phyloP scores from a whole-genome alignment of 768 basidiomycete species.

The Rubroboletus pulcherrimus region DNA sequence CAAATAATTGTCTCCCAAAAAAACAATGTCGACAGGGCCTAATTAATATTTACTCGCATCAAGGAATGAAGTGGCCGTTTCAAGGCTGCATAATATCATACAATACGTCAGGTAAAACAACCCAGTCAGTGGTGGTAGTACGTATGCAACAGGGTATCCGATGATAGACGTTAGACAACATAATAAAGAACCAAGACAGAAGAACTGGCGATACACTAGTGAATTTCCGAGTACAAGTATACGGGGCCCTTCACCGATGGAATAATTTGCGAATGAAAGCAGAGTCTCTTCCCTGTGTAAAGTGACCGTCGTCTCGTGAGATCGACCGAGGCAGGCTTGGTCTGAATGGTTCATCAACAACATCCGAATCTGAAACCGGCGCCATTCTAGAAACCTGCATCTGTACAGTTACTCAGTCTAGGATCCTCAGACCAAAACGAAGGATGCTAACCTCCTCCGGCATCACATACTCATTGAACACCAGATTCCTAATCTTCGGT shows the following conservation, averaged over 20 bases:
- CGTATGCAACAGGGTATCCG: constrained; percentile 37
- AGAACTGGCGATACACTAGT: constrained; percentile 28
- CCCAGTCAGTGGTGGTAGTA: constrained; percentile 30
- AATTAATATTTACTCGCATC: background rate
- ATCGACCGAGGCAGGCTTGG: constrained; percentile 30
- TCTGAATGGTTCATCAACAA: constrained; percentile 40
- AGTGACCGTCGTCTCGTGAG: constrained; percentile 31
- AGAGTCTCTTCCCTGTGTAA: constrained; percentile 37
- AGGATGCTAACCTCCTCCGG: constrained; percentile 52
- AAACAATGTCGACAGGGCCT: constrained; percentile 5
- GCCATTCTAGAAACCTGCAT: constrained; percentile 65
- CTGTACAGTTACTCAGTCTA: constrained; percentile 32
- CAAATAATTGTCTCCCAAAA: background rate
- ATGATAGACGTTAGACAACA: constrained; percentile 26
- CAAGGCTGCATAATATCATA: constrained; percentile 21
- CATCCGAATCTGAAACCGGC: constrained; percentile 41
- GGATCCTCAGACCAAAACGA: background rate
- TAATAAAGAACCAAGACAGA: constrained; percentile 26
- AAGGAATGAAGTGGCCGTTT: background rate
- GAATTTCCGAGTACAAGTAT: constrained; percentile 20
- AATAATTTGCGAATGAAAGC: constrained; percentile 51
- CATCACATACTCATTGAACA: constrained; percentile 62
- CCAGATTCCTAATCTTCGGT: constrained; percentile 47
- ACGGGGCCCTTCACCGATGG: constrained; percentile 33
- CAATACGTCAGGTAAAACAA: constrained; percentile 26